Evolutionary conservation across 2,329 filamentous ascomycete species (phyloP), one percentile per base, ranked within the genome.

Genomic region (Paramyrothecium roridum): DNA sequence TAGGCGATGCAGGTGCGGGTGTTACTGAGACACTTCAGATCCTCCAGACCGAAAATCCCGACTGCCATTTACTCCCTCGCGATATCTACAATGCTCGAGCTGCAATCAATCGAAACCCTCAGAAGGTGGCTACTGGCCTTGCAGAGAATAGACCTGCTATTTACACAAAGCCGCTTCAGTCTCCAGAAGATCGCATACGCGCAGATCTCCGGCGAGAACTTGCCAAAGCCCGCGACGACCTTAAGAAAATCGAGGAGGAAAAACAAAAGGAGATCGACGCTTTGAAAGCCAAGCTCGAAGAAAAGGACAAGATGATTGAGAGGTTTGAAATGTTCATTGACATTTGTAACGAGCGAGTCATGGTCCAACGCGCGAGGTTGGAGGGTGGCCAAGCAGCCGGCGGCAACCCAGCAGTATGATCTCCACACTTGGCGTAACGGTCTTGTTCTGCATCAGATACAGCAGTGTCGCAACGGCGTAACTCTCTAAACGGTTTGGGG

Each of bases 251-350:
- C 52, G 78, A 80, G 59, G 80, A 81, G 45, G 81, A 85, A 3
- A 81, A 74, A 53, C 73, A 80, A 56, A 83, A 84, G 55, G 80
- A 85, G 63, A 78, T 87, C 46, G 82, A 82, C 17, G 76, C 78
- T 1, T 69, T 88, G 55, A 83, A 84, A 62, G 75, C 78, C 54
- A 78, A 84, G 63, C 68, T 93, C 17, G 80, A 79, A 45, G 83
- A 88, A 56, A 87, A 87, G 68, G 82, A 86, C 57, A 78, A 80
- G 63, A 78, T 81, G 56, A 87, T 88, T 54, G 70, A 79, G 57
- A 84, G 81, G 65, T 88, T 87, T 61, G 84, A 88, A 69, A 85
- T 85, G 80, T 88, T 88, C 53, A 87, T 88, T 63, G 85, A 88
- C 67, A 86, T 88, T 54, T 87, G 84, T 66, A 88, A 88, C 62